Base-by-base conservation (phyloP, 2,329 filamentous ascomycete species). In the Bipolaris zeicola region DNA sequence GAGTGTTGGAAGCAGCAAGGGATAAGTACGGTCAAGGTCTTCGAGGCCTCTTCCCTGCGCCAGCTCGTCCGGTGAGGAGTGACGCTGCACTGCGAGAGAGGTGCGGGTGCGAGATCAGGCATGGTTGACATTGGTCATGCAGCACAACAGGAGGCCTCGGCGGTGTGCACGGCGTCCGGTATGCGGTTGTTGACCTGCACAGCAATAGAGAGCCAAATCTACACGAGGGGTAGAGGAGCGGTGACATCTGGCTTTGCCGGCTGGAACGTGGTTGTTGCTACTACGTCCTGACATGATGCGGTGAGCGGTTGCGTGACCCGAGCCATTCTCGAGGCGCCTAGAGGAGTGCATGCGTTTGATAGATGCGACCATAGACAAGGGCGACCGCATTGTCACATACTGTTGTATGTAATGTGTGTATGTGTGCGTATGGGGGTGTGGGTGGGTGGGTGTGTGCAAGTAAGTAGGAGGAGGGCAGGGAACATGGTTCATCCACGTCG, bases 401-500 rank as follows among this genome's bases (percentile, higher is more conserved):
- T 28, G 26, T 28, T 28, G 26, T 28, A 28, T 28, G 26, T 28
- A 28, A 10, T 28, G 26, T 10, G 26, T 28, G 26, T 28, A 4
- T 28, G 26, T 28, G 26, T 28, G 26, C 6, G 24, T 28, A 7
- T 10, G 26, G 5, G 26, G 3, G 8, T 28, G 26, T 10, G 26
- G 10, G 26, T 26, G 6, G 1, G 24, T 26, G 24, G 1, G 24
- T 7, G 24, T 26, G 24, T 26, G 24, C 24, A 26, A 26, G 6
- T 28, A 28, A 28, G 26, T 28, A 46, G 20, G 28, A 28, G 42
- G 3, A 28, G 42, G 6, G 34, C 51, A 60, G 53, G 58, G 61
- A 55, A 55, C 51, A 60, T 55, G 58, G 61, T 37, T 56, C 42
- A 56, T 50, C 53, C 52, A 51, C 50, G 43, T 37, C 26, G 36